Percentiles rank a stretch among this genome's conserved stretches.
Evolutionary conservation across 1,139 yeast genomes (phyloP).

Genomic region (Nadsonia commutata): DNA sequence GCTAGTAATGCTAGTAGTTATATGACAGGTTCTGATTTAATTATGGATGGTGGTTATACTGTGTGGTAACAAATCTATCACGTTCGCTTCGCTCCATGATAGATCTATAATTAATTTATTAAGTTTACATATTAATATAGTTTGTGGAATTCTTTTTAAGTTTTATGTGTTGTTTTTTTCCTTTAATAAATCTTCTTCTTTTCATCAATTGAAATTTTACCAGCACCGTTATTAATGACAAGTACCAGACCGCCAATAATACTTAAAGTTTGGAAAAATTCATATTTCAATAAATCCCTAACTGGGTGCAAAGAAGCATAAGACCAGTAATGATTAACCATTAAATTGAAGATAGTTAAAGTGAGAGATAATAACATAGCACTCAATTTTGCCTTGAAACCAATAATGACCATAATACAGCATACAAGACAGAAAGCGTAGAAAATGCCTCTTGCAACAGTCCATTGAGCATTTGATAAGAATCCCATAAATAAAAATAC

Average conservation of each 20-base stretch:
- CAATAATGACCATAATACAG: slow-evolving; percentile 74
- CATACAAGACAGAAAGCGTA: slow-evolving; percentile 57
- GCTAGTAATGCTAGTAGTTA: slow-evolving; percentile 62
- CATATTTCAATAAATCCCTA: slow-evolving; percentile 84
- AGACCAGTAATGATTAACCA: slow-evolving; percentile 84
- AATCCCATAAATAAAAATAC: slow-evolving; percentile 79
- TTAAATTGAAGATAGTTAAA: slow-evolving; percentile 60
- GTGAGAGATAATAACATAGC: slow-evolving; percentile 67
- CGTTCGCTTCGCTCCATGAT: too few species aligned
- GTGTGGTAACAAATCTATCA: slow-evolving; percentile 39
- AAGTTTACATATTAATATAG: too few species aligned
- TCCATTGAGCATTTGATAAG: slow-evolving; percentile 66
- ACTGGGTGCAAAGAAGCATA: slow-evolving; percentile 54
- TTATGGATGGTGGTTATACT: slow-evolving; percentile 75
- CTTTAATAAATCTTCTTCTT: slow-evolving; percentile 92
- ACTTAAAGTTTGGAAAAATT: slow-evolving; percentile 85
- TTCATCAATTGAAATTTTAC: slow-evolving; percentile 84
- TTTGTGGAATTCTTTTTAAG: too few species aligned
- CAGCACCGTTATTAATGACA: slow-evolving; percentile 94
- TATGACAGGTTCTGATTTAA: slow-evolving; percentile 67
- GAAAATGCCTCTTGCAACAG: slow-evolving; percentile 48
- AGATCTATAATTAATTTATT: too few species aligned
- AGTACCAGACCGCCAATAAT: slow-evolving; percentile 88
- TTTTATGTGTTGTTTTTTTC: too few species aligned
- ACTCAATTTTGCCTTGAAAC: slow-evolving; percentile 84